Evolutionary conservation across 768 basidiomycete species (phyloP).

Genomic region (Leccinum subtestaceum): DNA sequence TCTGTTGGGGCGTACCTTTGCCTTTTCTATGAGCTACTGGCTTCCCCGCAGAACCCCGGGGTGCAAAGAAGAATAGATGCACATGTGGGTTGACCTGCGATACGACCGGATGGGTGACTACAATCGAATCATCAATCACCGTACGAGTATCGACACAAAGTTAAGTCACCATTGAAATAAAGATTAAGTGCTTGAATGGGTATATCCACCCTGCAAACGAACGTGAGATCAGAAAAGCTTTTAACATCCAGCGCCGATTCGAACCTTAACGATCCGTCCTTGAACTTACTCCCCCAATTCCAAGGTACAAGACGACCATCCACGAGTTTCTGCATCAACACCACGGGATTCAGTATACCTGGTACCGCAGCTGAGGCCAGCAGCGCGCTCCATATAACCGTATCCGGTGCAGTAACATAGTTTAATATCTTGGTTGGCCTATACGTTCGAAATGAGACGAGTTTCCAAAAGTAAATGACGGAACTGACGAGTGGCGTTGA

Average conservation of each 20-base stretch:
- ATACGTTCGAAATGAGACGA: constrained; percentile 8
- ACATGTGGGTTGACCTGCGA: constrained; percentile 92
- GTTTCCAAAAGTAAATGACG: background rate
- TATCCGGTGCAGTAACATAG: constrained; percentile 94
- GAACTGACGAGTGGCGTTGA: constrained; percentile 76
- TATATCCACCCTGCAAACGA: constrained; percentile 75
- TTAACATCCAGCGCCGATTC: constrained; percentile 5
- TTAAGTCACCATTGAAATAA: constrained; percentile 73
- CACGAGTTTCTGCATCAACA: constrained; percentile 86
- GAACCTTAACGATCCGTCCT: constrained; percentile 86
- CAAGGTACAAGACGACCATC: constrained; percentile 82
- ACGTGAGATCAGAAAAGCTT: background rate
- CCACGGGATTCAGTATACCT: constrained; percentile 92
- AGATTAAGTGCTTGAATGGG: constrained; percentile 84
- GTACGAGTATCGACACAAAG: constrained; percentile 1
- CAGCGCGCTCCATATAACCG: constrained; percentile 76
- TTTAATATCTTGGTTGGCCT: constrained; percentile 96
- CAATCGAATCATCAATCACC: background rate
- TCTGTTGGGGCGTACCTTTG: constrained; percentile 52
- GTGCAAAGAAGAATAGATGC: constrained; percentile 93
- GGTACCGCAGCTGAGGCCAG: constrained; percentile 93
- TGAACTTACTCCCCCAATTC: constrained; percentile 94
- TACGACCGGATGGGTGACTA: constrained; percentile 90
- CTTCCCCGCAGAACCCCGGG: constrained; percentile 82
- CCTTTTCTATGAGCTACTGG: constrained; percentile 94